Conservation (phyloP, 1,139 yeast genomes). For the Williopsis jadinii region DNA sequence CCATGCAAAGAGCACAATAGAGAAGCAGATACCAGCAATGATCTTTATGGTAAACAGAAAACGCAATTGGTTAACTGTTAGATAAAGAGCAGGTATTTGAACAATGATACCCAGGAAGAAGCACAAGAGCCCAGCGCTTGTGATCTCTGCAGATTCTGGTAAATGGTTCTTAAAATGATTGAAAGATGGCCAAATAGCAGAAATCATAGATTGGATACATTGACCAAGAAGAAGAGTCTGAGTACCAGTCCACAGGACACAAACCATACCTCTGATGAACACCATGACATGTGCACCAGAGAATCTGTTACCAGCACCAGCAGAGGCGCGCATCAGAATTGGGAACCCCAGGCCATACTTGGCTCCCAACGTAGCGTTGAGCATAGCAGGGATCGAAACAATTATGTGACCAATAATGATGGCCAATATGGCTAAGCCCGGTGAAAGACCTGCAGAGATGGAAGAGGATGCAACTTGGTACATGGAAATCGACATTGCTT, state of each 20-base stretch:
- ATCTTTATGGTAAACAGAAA: slow-evolving; percentile 31
- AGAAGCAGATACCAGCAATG: slow-evolving; percentile 26
- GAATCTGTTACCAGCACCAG: slow-evolving; percentile 25
- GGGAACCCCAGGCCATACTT: slow-evolving; percentile 30
- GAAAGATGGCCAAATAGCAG: slow-evolving; percentile 37
- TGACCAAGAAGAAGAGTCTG: slow-evolving; percentile 28
- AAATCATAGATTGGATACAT: slow-evolving; percentile 27
- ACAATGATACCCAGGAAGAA: slow-evolving; percentile 30
- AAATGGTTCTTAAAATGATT: slow-evolving; percentile 29
- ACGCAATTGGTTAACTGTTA: slow-evolving; percentile 30
- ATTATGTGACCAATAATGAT: slow-evolving; percentile 27
- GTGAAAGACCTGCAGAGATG: slow-evolving; percentile 25
- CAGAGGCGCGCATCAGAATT: slow-evolving; percentile 25
- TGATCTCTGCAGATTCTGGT: slow-evolving; percentile 30
- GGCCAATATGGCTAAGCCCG: slow-evolving; percentile 26
- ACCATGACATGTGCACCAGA: slow-evolving; percentile 24
- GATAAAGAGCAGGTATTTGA: slow-evolving; percentile 29
- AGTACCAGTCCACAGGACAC: slow-evolving; percentile 30
- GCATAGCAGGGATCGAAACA: slow-evolving; percentile 26
- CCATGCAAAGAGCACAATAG: slow-evolving; percentile 30
- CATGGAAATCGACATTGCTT: slow-evolving; percentile 20
- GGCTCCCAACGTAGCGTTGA: slow-evolving; percentile 29
- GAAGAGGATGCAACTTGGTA: slow-evolving; percentile 24
- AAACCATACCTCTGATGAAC: slow-evolving; percentile 27
- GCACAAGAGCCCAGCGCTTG: slow-evolving; percentile 29